A percentile compares a stretch with the other conserved stretches of the same genome.
These are phyloP conservation scores for Penicillium subrubescens DNA, from an alignment of 495 filamentous ascomycete species.

Conservation along the genomic window DNA sequence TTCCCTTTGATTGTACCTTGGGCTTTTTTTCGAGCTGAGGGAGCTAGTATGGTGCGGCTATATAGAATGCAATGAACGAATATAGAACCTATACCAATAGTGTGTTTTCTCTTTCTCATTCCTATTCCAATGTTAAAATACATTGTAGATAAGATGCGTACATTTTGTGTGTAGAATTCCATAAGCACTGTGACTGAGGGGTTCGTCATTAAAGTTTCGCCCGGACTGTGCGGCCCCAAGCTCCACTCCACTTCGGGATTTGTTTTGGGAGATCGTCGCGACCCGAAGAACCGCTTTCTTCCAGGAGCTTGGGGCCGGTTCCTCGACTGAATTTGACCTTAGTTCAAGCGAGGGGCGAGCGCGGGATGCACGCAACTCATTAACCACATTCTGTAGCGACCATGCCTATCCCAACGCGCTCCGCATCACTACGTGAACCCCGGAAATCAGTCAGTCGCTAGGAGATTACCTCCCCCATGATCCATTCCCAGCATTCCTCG, in stretches of 20 bases:
- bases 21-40: background rate
- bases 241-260: conserved; percentile 6
- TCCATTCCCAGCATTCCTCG: conserved; percentile 17
- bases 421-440: conserved; percentile 38
- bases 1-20: background rate
- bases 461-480: conserved; percentile 7
- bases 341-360: background rate
- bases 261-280: conserved; percentile 11
- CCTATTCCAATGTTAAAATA: background rate
- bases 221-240: background rate
- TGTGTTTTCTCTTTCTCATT: no score
- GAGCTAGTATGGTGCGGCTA: background rate
- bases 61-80: conserved; percentile 9
- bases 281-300: conserved; percentile 5
- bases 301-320: conserved; percentile 1
- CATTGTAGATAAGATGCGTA: background rate
- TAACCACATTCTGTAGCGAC: background rate
- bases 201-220: background rate
- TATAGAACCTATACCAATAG: conserved; percentile 6
- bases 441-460: conserved; percentile 39
- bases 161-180: background rate
- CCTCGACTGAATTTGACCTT: background rate
- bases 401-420: conserved; percentile 50
- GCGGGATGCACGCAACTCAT: background rate
- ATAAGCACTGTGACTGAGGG: background rate